phyloP scores from a whole-genome alignment of 345 rosid species.

The Populus davidiana region DNA sequence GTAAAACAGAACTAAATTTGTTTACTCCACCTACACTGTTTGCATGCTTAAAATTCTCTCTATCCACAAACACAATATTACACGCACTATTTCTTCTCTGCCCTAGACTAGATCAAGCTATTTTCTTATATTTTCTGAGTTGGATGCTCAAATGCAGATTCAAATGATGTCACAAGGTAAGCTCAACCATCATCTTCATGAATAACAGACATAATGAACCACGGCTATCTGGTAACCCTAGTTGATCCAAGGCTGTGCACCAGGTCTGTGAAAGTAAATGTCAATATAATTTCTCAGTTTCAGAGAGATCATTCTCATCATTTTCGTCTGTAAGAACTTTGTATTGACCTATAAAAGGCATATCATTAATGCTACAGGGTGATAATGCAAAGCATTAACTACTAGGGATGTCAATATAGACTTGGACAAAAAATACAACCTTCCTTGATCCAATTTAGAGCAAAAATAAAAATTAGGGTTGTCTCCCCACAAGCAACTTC shows the following conservation, averaged over 20 bases:
- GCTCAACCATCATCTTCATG: background rate
- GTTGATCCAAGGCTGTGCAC: constrained; percentile 3
- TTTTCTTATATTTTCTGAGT: background rate
- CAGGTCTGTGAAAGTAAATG: background rate
- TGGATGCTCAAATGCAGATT: background rate
- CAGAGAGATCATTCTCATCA: background rate
- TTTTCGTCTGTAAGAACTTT: constrained; percentile 5
- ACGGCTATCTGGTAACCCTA: constrained; percentile 3
- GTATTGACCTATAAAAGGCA: constrained; percentile 13
- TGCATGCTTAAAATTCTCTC: no score
- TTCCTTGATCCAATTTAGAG: constrained; percentile 8
- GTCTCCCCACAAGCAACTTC: constrained; percentile 20
- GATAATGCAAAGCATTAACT: constrained; percentile 16
- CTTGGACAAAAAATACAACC: constrained; percentile 17
- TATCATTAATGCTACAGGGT: constrained; percentile 11
- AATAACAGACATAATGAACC: background rate
- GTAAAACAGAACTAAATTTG: no score
- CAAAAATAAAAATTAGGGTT: background rate
- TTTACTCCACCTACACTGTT: no score
- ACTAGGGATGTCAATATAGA: constrained; percentile 16
- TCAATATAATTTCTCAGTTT: background rate
- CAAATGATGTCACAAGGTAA: background rate
- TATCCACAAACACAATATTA: background rate
- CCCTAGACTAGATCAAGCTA: background rate
- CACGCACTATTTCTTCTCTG: background rate